Conservation (phyloP, 2,329 filamentous ascomycete genomes). For the Colletotrichum incanum region DNA sequence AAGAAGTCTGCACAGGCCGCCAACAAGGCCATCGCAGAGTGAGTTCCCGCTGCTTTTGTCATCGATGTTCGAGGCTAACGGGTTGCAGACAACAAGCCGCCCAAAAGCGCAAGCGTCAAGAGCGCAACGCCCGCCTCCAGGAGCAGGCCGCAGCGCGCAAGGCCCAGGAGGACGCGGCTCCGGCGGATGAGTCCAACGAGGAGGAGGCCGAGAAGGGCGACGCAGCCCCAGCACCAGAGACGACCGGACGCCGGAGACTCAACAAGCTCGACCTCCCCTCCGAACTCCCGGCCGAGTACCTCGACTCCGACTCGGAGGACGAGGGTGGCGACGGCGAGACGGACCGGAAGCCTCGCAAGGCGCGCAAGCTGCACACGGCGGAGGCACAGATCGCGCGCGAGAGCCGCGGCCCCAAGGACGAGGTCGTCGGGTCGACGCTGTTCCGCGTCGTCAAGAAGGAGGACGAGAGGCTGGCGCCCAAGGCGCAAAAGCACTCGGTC, state of each 20-base stretch:
- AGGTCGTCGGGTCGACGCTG: slow-evolving; percentile 67
- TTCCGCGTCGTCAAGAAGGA: slow-evolving; percentile 64
- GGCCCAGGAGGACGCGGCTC: slow-evolving; percentile 44
- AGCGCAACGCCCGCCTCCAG: slow-evolving; percentile 69
- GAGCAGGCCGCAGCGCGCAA: slow-evolving; percentile 69
- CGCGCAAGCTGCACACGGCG: slow-evolving; percentile 60
- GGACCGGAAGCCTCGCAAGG: slow-evolving; percentile 53
- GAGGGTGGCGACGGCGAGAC: slow-evolving; percentile 50
- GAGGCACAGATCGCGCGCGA: slow-evolving; percentile 57
- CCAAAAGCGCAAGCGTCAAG: slow-evolving; percentile 70
- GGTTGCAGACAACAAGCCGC: slow-evolving; percentile 64
- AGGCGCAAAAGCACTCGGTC: slow-evolving; percentile 59
- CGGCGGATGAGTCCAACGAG: slow-evolving; percentile 30
- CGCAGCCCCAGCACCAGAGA: slow-evolving; percentile 42
- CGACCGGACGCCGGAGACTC: slow-evolving; percentile 46
- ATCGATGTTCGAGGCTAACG: slow-evolving; percentile 11
- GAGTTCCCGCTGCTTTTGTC: slow-evolving; percentile 45
- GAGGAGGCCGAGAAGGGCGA: slow-evolving; percentile 45
- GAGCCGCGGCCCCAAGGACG: slow-evolving; percentile 57
- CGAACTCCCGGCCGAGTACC: slow-evolving; percentile 68
- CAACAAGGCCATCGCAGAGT: slow-evolving; percentile 68
- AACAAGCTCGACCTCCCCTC: slow-evolving; percentile 59
- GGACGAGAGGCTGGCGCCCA: slow-evolving; percentile 66
- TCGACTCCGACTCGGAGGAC: slow-evolving; percentile 67
- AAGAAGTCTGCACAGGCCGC: slow-evolving; percentile 63